Evolutionary conservation across 1,139 yeast species (phyloP).

Genomic region (Candida sp.): DNA sequence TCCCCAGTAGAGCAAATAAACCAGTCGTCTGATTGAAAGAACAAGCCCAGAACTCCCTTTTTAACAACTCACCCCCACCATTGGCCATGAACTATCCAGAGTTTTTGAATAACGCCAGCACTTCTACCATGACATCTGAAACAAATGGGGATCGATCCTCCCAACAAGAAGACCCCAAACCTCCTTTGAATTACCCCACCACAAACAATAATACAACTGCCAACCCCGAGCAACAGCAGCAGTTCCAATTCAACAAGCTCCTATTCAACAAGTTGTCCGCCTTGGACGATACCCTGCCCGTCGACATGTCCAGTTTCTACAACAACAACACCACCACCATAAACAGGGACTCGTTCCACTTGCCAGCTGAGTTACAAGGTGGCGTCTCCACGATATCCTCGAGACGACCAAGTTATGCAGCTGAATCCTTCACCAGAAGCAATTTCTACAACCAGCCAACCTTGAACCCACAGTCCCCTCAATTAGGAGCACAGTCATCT

Average conservation of each 20-base stretch:
- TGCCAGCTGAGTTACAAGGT: constrained; percentile 66
- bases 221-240: constrained; percentile 7
- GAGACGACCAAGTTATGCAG: constrained; percentile 69
- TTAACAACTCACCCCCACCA: not conserved
- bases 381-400: constrained; percentile 65
- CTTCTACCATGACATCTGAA: not conserved
- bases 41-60: not conserved
- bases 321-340: not conserved
- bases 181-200: constrained; percentile 1
- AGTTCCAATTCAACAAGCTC: constrained; percentile 26
- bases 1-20: not conserved
- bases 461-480: constrained; percentile 12
- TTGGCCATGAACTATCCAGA: constrained; percentile 38
- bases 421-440: constrained; percentile 57
- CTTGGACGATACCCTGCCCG: constrained; percentile 20
- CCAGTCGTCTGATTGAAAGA: not conserved
- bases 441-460: constrained; percentile 13
- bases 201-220: not conserved
- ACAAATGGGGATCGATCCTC: not conserved
- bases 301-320: constrained; percentile 10
- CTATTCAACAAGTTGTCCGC: constrained; percentile 32
- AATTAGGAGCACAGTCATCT: constrained; percentile 9
- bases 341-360: constrained; percentile 36
- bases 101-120: constrained; percentile 24
- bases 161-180: not conserved